phyloP scores from a whole-genome alignment of 331 rosid genomes.

The Cydonia oblonga region DNA sequence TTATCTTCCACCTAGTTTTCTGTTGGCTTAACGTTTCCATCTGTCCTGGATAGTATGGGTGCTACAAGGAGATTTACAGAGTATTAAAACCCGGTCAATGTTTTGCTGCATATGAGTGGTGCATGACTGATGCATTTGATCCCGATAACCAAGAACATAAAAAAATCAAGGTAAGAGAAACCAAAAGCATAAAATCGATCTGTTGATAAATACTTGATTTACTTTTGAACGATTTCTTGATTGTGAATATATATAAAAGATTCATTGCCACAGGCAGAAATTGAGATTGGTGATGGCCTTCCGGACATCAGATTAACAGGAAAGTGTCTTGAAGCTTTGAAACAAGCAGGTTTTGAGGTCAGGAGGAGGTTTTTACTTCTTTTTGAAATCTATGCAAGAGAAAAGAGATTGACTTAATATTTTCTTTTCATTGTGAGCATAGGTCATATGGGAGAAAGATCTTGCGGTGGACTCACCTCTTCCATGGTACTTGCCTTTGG shows the following conservation, averaged over 20 bases:
- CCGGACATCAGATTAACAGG: slow-evolving; percentile 80
- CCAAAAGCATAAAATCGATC: neutral
- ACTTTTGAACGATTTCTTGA: neutral
- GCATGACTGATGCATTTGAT: slow-evolving; percentile 85
- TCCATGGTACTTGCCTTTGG: slow-evolving; percentile 74
- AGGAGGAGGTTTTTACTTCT: slow-evolving; percentile 3
- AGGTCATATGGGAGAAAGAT: slow-evolving; percentile 92
- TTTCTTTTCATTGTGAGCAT: slow-evolving; percentile 3
- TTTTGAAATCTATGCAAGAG: neutral
- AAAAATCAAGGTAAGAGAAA: slow-evolving; percentile 57
- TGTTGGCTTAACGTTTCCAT: slow-evolving; percentile 16
- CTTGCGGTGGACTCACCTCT: slow-evolving; percentile 53
- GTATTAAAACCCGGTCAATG: slow-evolving; percentile 83
- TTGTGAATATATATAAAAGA: neutral
- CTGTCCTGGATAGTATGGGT: slow-evolving; percentile 46
- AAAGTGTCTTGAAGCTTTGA: slow-evolving; percentile 81
- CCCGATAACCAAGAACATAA: slow-evolving; percentile 60
- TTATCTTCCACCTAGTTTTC: neutral
- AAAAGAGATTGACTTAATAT: neutral
- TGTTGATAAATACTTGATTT: neutral
- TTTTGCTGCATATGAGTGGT: slow-evolving; percentile 97
- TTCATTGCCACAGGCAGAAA: slow-evolving; percentile 49
- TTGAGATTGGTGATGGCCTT: slow-evolving; percentile 95
- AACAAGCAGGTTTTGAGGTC: slow-evolving; percentile 89
- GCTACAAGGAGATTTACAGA: slow-evolving; percentile 87